Conservation (phyloP, 1,139 yeast genomes). For the Yamadazyma dushanensis region DNA sequence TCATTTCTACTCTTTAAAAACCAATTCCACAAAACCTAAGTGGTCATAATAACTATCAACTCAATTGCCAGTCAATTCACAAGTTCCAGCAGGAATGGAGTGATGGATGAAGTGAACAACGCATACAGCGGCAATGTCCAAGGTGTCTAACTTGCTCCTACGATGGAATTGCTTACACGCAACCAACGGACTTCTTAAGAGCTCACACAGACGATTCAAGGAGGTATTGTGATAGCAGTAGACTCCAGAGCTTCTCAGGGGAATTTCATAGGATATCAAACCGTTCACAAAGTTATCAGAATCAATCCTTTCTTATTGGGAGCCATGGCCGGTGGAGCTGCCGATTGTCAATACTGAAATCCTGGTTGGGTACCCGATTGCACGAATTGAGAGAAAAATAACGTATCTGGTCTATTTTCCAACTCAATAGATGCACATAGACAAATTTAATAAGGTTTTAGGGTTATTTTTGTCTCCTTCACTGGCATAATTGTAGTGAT, state of each 20-base stretch:
- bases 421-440: no score
- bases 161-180: constrained; percentile 77
- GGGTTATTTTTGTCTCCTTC: no score
- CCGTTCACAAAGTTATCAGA: constrained; percentile 95
- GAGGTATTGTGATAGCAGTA: constrained; percentile 94
- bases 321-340: constrained; percentile 99
- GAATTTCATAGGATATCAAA: constrained; percentile 96
- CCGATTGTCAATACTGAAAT: constrained; percentile 99
- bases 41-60: no score
- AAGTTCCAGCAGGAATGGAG: constrained; percentile 29
- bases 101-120: constrained; percentile 30
- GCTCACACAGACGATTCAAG: constrained; percentile 98
- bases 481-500: no score
- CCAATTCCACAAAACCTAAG: no score
- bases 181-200: constrained; percentile 90
- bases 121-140: constrained; percentile 15
- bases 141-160: constrained; percentile 54
- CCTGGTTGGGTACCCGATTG: constrained; percentile 96
- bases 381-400: constrained; percentile 94
- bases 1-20: no score
- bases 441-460: no score
- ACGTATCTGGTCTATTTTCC: no score
- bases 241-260: constrained; percentile 99
- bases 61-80: constrained; percentile 42
- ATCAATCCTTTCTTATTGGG: constrained; percentile 94